These are phyloP conservation scores for Hypoxylon sp. DNA, from an alignment of 2,329 filamentous ascomycete genomes.

Conservation along the genomic window DNA sequence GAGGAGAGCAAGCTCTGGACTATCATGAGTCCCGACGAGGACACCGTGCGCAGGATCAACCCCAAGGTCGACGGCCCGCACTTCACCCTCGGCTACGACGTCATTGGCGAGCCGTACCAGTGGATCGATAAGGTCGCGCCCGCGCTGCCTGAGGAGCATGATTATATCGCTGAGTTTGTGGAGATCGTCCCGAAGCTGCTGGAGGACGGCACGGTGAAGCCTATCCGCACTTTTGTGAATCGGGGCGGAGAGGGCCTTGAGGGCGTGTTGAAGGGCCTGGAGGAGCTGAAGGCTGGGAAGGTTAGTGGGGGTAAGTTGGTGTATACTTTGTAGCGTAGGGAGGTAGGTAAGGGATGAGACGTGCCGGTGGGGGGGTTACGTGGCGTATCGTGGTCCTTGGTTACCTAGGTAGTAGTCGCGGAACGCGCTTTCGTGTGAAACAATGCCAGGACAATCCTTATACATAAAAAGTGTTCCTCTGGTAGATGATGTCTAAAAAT, in stretches of 20 bases:
- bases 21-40: slow-evolving; percentile 58
- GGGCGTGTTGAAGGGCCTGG: slow-evolving; percentile 57
- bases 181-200: slow-evolving; percentile 55
- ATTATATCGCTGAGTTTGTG: slow-evolving; percentile 56
- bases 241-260: slow-evolving; percentile 53
- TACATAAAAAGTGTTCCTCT: not conserved
- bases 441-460: not conserved
- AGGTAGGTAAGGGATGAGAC: not conserved
- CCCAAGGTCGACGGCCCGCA: slow-evolving; percentile 53
- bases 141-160: slow-evolving; percentile 35
- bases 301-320: slow-evolving; percentile 64
- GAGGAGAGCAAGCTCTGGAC: slow-evolving; percentile 57
- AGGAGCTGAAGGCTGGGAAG: slow-evolving; percentile 53
- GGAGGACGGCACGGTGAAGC: slow-evolving; percentile 57
- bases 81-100: slow-evolving; percentile 59
- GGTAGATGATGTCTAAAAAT: not conserved
- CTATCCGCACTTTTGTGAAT: slow-evolving; percentile 55
- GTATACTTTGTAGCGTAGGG: slow-evolving; percentile 55
- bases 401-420: not conserved
- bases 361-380: not conserved
- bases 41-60: slow-evolving; percentile 55
- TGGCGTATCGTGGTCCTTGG: not conserved
- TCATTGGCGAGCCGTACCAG: slow-evolving; percentile 57
- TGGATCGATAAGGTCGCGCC: slow-evolving; percentile 20
- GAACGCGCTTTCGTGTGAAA: not conserved